Percentiles rank a stretch among this genome's conserved stretches.
These are phyloP conservation scores for Gynostemma pentaphyllum DNA, from an alignment of 306 rosid genomes.

Conservation along the genomic window DNA sequence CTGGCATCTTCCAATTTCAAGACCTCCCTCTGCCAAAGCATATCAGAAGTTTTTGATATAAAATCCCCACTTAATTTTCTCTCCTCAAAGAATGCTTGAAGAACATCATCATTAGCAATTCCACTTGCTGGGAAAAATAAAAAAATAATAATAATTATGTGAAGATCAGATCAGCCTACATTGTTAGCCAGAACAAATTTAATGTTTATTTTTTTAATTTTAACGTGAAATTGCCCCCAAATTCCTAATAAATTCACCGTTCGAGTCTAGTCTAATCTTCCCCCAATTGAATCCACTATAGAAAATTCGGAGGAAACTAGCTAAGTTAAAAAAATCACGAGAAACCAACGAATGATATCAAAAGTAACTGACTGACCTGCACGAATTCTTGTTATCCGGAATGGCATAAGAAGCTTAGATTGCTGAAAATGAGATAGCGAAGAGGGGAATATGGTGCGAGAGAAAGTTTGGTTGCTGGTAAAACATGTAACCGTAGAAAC, in stretches of 20 bases:
- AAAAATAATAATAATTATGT: no score
- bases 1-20: slow-evolving; percentile 23
- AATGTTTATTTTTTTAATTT: background rate
- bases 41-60: slow-evolving; percentile 62
- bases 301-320: no score
- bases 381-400: background rate
- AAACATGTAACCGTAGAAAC: slow-evolving; percentile 32
- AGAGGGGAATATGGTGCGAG: background rate
- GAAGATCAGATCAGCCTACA: slow-evolving; percentile 23
- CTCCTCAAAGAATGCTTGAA: slow-evolving; percentile 60
- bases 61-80: slow-evolving; percentile 67
- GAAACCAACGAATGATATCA: no score
- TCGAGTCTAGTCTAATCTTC: background rate
- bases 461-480: background rate
- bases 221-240: background rate
- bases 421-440: background rate
- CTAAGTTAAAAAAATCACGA: background rate
- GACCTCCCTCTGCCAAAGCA: slow-evolving; percentile 56
- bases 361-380: no score
- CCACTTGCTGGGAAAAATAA: slow-evolving; percentile 32
- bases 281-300: background rate
- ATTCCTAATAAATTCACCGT: background rate
- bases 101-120: slow-evolving; percentile 47
- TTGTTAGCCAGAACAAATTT: background rate
- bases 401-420: background rate